Percentiles rank a stretch among this genome's conserved stretches.
These are phyloP conservation scores for Spizellomyces punctatus DNA, from an alignment of 192 early-diverging fungal species.

Conservation along the genomic window DNA sequence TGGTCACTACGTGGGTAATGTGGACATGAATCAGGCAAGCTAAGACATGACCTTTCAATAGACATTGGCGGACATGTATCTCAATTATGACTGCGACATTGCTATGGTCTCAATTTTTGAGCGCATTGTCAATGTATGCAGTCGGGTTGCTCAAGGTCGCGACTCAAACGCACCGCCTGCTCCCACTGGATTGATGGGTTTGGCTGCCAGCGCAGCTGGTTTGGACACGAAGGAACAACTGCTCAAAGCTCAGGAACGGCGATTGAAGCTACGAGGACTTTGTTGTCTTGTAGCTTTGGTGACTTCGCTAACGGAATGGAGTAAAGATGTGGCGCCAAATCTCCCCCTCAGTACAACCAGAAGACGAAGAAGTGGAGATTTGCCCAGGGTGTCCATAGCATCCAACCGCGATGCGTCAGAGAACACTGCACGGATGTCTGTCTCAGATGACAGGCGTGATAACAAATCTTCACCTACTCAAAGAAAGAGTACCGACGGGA, in stretches of 20 bases:
- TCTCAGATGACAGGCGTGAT: background rate
- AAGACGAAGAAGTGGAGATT: background rate
- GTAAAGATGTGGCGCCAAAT: conserved; percentile 40
- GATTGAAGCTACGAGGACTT: conserved; percentile 43
- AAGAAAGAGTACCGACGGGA: conserved; percentile 13
- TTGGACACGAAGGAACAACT: conserved; percentile 43
- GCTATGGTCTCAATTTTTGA: conserved; percentile 53
- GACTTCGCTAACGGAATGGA: conserved; percentile 56
- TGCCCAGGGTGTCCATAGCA: background rate
- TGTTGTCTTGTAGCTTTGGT: conserved; percentile 53
- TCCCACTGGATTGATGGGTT: conserved; percentile 34
- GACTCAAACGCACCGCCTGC: conserved; percentile 9
- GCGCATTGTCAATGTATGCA: conserved; percentile 50
- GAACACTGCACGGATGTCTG: background rate
- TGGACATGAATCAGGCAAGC: too few relatives aligned
- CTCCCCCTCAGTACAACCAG: background rate
- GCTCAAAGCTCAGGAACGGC: conserved; percentile 44
- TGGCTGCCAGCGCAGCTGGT: conserved; percentile 38
- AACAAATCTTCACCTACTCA: background rate
- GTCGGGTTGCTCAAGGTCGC: conserved; percentile 47
- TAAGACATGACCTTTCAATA: conserved; percentile 12
- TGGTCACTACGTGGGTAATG: background rate
- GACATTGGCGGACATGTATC: conserved; percentile 58
- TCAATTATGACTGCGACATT: conserved; percentile 68
- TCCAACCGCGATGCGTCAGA: background rate